Evolutionary conservation across 2,329 filamentous ascomycete species (phyloP).

Genomic region (Seiridium cupressi): DNA sequence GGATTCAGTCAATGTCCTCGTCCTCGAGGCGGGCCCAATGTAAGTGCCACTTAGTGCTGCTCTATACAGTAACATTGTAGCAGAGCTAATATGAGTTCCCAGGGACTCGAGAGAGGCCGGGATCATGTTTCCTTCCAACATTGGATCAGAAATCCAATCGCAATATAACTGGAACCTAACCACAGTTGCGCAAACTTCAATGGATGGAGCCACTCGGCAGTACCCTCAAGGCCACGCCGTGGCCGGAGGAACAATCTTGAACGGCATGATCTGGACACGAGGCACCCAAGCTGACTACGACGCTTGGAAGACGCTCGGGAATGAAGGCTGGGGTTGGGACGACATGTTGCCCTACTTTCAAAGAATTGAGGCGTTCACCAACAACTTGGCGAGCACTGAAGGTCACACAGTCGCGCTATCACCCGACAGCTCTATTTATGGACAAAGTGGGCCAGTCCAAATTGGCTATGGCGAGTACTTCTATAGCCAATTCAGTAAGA

Average conservation of each 20-base stretch:
- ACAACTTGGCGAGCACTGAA: background rate
- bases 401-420: background rate
- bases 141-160: background rate
- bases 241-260: slow-evolving; percentile 32
- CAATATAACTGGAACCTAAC: slow-evolving; percentile 21
- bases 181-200: slow-evolving; percentile 21
- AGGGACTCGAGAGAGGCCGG: background rate
- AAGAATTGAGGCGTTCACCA: slow-evolving; percentile 27
- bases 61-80: background rate
- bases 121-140: background rate
- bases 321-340: slow-evolving; percentile 34
- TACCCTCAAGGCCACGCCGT: slow-evolving; percentile 30
- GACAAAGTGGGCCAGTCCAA: background rate
- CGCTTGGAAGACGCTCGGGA: slow-evolving; percentile 34
- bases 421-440: slow-evolving; percentile 4
- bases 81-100: background rate
- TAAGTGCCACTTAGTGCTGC: background rate
- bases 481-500: slow-evolving; percentile 5
- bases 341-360: slow-evolving; percentile 41
- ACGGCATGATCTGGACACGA: slow-evolving; percentile 36
- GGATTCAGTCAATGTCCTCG: background rate
- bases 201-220: slow-evolving; percentile 27
- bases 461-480: slow-evolving; percentile 2
- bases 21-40: slow-evolving; percentile 1
- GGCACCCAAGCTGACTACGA: slow-evolving; percentile 33